Evolutionary conservation across 768 basidiomycete genomes (phyloP).

Genomic region (Lentinula sp.): DNA sequence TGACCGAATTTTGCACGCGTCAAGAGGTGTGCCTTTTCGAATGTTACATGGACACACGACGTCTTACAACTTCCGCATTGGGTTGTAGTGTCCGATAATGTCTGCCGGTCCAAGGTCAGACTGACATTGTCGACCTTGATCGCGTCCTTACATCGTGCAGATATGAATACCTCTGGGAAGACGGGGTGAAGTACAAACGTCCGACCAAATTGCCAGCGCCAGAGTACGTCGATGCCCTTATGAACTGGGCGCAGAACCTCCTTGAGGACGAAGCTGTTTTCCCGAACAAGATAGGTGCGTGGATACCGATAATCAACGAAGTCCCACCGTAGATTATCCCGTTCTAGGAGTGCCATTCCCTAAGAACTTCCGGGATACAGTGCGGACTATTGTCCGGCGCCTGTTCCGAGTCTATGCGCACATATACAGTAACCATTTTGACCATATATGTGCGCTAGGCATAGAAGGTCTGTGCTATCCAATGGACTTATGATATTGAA

Average conservation of each 20-base stretch:
- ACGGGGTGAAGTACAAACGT: slow-evolving; percentile 78
- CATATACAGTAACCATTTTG: slow-evolving; percentile 98
- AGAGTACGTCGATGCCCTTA: slow-evolving; percentile 94
- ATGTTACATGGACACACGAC: not conserved
- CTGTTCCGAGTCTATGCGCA: slow-evolving; percentile 98
- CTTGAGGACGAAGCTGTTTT: slow-evolving; percentile 91
- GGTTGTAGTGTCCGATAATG: slow-evolving; percentile 84
- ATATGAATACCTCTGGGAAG: slow-evolving; percentile 95
- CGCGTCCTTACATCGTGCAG: slow-evolving; percentile 29
- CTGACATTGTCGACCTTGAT: not conserved
- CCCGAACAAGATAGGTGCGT: slow-evolving; percentile 88
- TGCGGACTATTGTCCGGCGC: slow-evolving; percentile 86
- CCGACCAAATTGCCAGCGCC: slow-evolving; percentile 94
- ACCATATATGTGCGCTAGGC: slow-evolving; percentile 95
- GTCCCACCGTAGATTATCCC: not conserved
- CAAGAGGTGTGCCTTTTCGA: slow-evolving; percentile 60
- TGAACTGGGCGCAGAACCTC: slow-evolving; percentile 96
- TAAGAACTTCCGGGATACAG: slow-evolving; percentile 81
- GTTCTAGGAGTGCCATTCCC: slow-evolving; percentile 82
- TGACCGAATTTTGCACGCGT: slow-evolving; percentile 96
- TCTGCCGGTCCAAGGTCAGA: slow-evolving; percentile 87
- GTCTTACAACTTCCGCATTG: not conserved
- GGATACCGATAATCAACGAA: not conserved
- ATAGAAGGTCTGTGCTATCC: slow-evolving; percentile 73
- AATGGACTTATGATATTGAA: not conserved